These are phyloP conservation scores for Petunia hybrid DNA, from an alignment of 305 asterid genomes.

Conservation along the genomic window DNA sequence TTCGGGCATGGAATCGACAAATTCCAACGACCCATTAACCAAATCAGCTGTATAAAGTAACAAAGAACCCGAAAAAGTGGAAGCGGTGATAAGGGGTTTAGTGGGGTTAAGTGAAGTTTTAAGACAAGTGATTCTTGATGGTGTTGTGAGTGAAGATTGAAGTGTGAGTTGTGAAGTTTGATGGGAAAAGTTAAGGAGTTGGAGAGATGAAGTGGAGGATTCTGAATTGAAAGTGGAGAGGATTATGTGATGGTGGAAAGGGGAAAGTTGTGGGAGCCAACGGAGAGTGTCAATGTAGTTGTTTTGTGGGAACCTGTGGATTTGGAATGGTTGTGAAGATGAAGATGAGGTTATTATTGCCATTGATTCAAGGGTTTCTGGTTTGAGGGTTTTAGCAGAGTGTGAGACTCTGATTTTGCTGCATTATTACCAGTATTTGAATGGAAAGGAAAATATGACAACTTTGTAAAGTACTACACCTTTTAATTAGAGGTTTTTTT, in stretches of 20 bases:
- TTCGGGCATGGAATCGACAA: conserved; percentile 52
- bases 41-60: conserved; percentile 62
- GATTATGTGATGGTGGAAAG: conserved; percentile 74
- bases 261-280: conserved; percentile 81
- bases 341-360: conserved; percentile 43
- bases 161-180: conserved; percentile 36
- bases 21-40: conserved; percentile 51
- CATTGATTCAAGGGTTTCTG: conserved; percentile 30
- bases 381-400: conserved; percentile 35
- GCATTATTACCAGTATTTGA: too few species aligned
- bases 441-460: too few species aligned
- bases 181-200: conserved; percentile 54
- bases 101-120: conserved; percentile 49
- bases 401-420: not conserved
- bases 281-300: conserved; percentile 78
- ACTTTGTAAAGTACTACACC: too few species aligned
- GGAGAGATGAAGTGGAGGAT: conserved; percentile 64
- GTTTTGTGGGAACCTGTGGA: conserved; percentile 66
- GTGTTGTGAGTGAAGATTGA: conserved; percentile 53
- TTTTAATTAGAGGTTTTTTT: too few species aligned
- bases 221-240: conserved; percentile 69
- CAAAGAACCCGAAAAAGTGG: conserved; percentile 62
- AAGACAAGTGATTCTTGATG: conserved; percentile 69
- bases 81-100: conserved; percentile 65
- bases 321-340: conserved; percentile 36